Base-by-base conservation (phyloP, 169 alveolate genomes). In the Cytauxzoon felis region DNA sequence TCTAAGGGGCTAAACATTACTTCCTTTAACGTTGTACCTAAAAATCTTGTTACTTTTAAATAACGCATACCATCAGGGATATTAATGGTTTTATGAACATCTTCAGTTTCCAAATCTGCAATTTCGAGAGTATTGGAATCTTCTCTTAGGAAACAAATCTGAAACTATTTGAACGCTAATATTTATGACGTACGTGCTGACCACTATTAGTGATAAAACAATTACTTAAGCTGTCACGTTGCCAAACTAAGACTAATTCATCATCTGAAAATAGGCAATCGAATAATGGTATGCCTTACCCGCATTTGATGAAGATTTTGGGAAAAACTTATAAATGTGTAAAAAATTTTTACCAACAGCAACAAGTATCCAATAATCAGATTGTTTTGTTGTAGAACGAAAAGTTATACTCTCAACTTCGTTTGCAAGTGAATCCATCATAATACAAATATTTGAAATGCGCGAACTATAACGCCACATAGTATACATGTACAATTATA, bases 1-100 rank as follows among this genome's bases (percentile, higher is more conserved):
- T 73, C 84, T 64, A 59, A 43, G 5, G 84, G 78, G 24, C 84
- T 73, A 43, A 73, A 73, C 9, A 63, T 26, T 27, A 52, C 71
- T 7, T 53, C 69, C 8, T 67, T 59, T 7, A 73, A 30, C 8
- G 70, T 21, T 29, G 69, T 64, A 23, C 27, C 84, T 73, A 56
- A 0, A 30, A 16, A 21, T 36, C 47, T 21, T 67, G 30, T 9
- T 2, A 30, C 11, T 1, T 6, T 8, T 9, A 16, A 13, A 9
- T 8, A 1, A n/a, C 11, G 48, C 70, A 1, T 42, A 73, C 84
- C 84, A 7, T 58, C 16, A 13, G 84, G 79, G 21, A 73, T 57
- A n/a, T 33, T 43, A n/a, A 73, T 32, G 8, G 81, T 16, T 1
- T 40, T 23, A 3, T 36, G 26, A 3, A 52, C 65, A 6, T 6